phyloP scores from a whole-genome alignment of 2,329 filamentous ascomycete genomes.

The Ustulina deusta region DNA sequence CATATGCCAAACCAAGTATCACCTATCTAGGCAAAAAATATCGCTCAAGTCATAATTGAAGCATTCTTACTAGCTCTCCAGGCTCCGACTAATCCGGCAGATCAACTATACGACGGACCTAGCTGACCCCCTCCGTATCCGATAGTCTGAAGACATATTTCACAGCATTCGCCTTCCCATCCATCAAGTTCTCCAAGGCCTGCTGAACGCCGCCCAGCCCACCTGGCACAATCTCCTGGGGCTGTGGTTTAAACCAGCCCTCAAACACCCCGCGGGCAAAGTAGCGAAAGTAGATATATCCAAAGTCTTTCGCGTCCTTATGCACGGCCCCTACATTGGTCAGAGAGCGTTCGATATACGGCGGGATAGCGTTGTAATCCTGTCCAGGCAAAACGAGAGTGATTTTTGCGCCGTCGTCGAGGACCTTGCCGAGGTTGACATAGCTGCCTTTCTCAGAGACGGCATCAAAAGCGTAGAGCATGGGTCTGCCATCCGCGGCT shows the following conservation, averaged over 20 bases:
- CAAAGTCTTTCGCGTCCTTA: constrained; percentile 46
- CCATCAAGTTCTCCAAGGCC: constrained; percentile 52
- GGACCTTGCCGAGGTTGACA: constrained; percentile 58
- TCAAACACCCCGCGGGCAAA: constrained; percentile 52
- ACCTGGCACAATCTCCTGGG: constrained; percentile 51
- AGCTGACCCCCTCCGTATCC: constrained; percentile 46
- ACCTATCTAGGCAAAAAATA: background rate
- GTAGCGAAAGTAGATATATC: constrained; percentile 53
- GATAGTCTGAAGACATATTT: constrained; percentile 58
- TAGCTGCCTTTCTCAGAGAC: constrained; percentile 65
- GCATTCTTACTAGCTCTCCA: background rate
- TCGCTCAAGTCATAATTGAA: background rate
- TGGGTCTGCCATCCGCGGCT: constrained; percentile 54
- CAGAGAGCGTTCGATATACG: constrained; percentile 34
- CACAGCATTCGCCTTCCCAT: constrained; percentile 56
- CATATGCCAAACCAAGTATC: too few relatives aligned
- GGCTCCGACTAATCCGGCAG: background rate
- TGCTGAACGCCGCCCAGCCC: constrained; percentile 53
- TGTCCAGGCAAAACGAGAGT: constrained; percentile 54
- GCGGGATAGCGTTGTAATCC: constrained; percentile 49
- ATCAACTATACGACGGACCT: background rate
- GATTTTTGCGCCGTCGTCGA: constrained; percentile 55
- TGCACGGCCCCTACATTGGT: constrained; percentile 46
- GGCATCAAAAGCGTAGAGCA: constrained; percentile 68
- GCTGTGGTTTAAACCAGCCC: constrained; percentile 57